These are phyloP conservation scores for Sphenostylis stenocarpa DNA, from an alignment of 306 rosid genomes.

Conservation along the genomic window DNA sequence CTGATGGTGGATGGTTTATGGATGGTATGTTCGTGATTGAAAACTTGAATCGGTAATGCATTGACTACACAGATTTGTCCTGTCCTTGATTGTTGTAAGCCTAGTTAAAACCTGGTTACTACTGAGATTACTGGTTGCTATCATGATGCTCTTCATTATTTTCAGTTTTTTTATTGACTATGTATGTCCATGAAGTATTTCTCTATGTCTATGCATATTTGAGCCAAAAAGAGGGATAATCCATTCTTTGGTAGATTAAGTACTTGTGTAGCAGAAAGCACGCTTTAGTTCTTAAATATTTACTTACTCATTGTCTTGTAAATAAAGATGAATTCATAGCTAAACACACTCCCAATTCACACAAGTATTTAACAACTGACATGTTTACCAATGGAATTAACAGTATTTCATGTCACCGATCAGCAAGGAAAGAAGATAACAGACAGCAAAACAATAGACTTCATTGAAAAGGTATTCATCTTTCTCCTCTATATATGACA, in stretches of 20 bases:
- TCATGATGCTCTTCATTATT: not conserved
- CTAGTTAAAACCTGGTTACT: not conserved
- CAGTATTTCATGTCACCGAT: conserved; percentile 90
- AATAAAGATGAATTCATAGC: not conserved
- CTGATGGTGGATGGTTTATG: conserved; percentile 96
- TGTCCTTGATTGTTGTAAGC: conserved; percentile 10
- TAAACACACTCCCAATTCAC: not conserved
- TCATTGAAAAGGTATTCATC: conserved; percentile 68
- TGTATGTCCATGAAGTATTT: not conserved
- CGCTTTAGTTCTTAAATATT: not conserved
- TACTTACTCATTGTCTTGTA: not conserved
- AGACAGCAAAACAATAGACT: conserved; percentile 64
- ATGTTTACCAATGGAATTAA: conserved; percentile 21
- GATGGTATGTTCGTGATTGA: conserved; percentile 57
- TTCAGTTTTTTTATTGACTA: not conserved
- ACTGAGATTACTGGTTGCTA: not conserved
- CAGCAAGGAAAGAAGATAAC: conserved; percentile 82
- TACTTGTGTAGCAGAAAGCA: not conserved
- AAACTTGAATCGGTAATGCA: conserved; percentile 1
- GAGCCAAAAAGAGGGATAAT: not conserved
- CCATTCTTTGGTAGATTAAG: not conserved
- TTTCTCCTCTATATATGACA: conserved; percentile 12
- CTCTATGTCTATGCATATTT: not conserved
- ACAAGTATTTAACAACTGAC: conserved; percentile 16
- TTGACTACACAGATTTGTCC: not conserved